These are phyloP conservation scores for Beverwykella pulmonaria DNA, from an alignment of 495 filamentous ascomycete species.

Conservation along the genomic window DNA sequence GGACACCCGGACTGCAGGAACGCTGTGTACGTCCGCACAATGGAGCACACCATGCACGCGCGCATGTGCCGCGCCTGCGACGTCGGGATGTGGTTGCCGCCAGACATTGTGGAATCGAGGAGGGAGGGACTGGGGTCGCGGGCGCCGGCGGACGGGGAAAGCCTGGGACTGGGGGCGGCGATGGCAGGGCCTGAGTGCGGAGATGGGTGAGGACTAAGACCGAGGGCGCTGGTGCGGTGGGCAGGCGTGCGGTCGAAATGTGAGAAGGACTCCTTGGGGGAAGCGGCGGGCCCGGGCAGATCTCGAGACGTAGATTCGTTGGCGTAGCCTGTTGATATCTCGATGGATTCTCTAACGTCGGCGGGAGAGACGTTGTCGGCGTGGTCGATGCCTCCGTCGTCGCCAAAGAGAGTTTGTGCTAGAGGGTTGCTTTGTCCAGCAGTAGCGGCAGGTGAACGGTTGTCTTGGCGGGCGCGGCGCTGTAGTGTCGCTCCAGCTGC, in stretches of 20 bases:
- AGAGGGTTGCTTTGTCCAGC: conserved; percentile 11
- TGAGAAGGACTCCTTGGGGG: not conserved
- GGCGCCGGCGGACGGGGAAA: not conserved
- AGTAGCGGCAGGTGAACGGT: not conserved
- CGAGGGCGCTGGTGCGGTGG: not conserved
- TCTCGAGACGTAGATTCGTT: too few relatives aligned
- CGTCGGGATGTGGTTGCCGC: conserved; percentile 25
- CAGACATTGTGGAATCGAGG: not conserved
- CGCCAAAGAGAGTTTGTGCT: conserved; percentile 1
- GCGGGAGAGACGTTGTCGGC: not conserved
- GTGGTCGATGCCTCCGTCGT: not conserved
- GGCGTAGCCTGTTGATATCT: not conserved
- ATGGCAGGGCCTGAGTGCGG: not conserved
- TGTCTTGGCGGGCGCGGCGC: not conserved
- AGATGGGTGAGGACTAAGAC: not conserved
- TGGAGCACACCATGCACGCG: conserved; percentile 97
- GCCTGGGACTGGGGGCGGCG: not conserved
- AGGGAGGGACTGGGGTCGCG: not conserved
- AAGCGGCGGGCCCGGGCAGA: not conserved
- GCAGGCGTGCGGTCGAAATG: not conserved
- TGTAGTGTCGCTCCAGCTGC: not conserved
- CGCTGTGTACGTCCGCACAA: conserved; percentile 63
- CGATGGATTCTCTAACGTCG: not conserved
- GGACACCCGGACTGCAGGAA: conserved; percentile 67
- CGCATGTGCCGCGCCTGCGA: conserved; percentile 67